Base-by-base conservation (phyloP, 1,284 basidiomycete species). In the Wolfiporia cocos region DNA sequence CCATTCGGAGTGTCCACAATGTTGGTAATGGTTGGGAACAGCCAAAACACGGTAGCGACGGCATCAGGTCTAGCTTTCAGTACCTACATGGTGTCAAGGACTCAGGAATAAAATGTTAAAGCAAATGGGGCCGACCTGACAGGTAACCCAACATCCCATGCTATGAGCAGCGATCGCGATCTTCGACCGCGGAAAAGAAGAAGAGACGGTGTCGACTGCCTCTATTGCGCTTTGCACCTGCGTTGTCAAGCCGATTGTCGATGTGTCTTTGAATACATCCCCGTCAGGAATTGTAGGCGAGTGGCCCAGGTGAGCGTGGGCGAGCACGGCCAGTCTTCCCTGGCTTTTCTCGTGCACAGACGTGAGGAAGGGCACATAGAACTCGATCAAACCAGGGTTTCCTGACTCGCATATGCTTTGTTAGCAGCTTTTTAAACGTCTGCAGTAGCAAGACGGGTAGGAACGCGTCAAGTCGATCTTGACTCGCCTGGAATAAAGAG, bases 1-100 rank as follows among this genome's bases (percentile, higher is more conserved):
- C 78, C 79, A 42, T 76, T 79, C 0, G 77, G 77, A 2, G 78
- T 79, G n/a, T 61, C 50, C 5, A 56, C 67, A 18, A 84, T 78
- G 42, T 76, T 57, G 15, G 66, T 64, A 28, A 83, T 68, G 1
- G 79, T 75, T 1, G 81, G 81, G 53, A 75, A 81, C 3, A 85
- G 61, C 31, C 83, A 51, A 47, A 81, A 75, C 5, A 62, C 57
- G 14, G 61, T 66, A 21, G 60, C 42, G 14, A 73, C 55, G 11
- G 46, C 47, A 24, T 64, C 46, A 7, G 64, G 51, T 35, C 74
- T 62, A n/a, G 64, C 59, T 60, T 75, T 77, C 35, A 79, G 51
- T 21, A 73, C 61, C 78, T 78, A 44, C 18, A 34, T n/a, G 24
- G 31, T 12, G 20, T 26, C 26, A 2, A 37, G 29, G 34, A 35